A percentile compares a stretch with the other conserved stretches of the same genome.
These are phyloP conservation scores for Leccinum incarnatum DNA, from an alignment of 768 basidiomycete genomes.

Conservation along the genomic window DNA sequence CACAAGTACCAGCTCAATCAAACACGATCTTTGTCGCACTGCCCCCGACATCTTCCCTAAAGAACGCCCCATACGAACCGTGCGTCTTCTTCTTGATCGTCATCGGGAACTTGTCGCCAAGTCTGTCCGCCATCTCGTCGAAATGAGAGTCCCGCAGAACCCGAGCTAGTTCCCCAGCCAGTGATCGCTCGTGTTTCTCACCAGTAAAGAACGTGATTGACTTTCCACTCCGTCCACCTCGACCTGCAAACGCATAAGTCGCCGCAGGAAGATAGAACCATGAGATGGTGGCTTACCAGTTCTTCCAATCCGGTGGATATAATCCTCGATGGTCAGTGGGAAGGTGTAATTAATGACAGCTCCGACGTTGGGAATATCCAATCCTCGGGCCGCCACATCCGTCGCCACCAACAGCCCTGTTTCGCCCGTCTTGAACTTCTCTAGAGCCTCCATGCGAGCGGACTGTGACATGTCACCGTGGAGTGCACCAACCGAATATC, in stretches of 20 bases:
- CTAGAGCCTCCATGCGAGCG: constrained; percentile 80
- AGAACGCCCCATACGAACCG: constrained; percentile 86
- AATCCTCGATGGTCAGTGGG: constrained; percentile 93
- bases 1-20: constrained; percentile 28
- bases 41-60: constrained; percentile 56
- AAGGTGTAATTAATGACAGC: constrained; percentile 97
- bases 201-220: constrained; percentile 98
- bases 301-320: constrained; percentile 85
- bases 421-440: constrained; percentile 80
- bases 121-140: constrained; percentile 54
- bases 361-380: constrained; percentile 96
- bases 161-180: constrained; percentile 91
- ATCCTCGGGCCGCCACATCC: constrained; percentile 94
- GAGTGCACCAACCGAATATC: constrained; percentile 75
- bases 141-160: constrained; percentile 88
- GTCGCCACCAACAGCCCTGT: constrained; percentile 89
- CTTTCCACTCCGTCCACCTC: constrained; percentile 86
- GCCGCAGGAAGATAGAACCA: neutral
- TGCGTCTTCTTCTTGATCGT: constrained; percentile 97
- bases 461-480: constrained; percentile 91
- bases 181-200: constrained; percentile 74
- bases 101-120: constrained; percentile 86
- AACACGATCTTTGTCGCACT: constrained; percentile 81
- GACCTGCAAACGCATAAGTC: constrained; percentile 47
- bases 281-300: constrained; percentile 53